A percentile compares a stretch with the other conserved stretches of the same genome.
phyloP scores from a whole-genome alignment of 345 rosid genomes.

The Brassica incana region DNA sequence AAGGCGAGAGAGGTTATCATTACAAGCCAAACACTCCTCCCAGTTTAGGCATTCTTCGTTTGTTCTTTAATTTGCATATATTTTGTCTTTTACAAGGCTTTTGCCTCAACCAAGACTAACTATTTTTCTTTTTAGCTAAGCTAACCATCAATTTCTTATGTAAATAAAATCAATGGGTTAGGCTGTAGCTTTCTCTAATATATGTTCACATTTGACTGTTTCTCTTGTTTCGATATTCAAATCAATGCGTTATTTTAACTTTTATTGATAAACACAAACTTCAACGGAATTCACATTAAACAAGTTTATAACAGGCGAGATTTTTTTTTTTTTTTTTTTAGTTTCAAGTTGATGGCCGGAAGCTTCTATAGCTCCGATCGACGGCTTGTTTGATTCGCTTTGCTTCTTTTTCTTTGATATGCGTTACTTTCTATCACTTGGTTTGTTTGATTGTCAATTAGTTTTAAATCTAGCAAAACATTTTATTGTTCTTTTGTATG shows the following conservation, averaged over 20 bases:
- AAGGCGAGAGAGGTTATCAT: slow-evolving; percentile 5
- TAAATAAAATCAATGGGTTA: no score
- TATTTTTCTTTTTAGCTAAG: slow-evolving; percentile 7
- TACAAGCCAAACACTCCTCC: slow-evolving; percentile 21
- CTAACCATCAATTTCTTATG: slow-evolving; percentile 8
- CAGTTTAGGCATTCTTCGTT: slow-evolving; percentile 11
- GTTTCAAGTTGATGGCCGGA: no score
- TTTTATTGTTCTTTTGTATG: no score
- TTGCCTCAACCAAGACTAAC: slow-evolving; percentile 18
- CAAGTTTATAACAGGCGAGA: neutral
- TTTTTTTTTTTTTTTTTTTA: no score
- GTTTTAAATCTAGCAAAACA: no score
- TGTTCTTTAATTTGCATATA: neutral
- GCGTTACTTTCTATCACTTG: no score
- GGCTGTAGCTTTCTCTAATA: neutral
- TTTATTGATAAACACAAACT: neutral
- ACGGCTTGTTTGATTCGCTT: no score
- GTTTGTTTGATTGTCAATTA: no score
- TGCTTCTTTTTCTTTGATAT: no score
- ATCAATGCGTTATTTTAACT: neutral
- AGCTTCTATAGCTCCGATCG: no score
- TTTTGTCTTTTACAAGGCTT: slow-evolving; percentile 11
- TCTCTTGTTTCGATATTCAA: neutral
- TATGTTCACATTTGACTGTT: neutral
- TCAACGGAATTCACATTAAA: neutral